Base-by-base conservation (phyloP, 2,329 filamentous ascomycete species). In the Hyphodiscus sp. region DNA sequence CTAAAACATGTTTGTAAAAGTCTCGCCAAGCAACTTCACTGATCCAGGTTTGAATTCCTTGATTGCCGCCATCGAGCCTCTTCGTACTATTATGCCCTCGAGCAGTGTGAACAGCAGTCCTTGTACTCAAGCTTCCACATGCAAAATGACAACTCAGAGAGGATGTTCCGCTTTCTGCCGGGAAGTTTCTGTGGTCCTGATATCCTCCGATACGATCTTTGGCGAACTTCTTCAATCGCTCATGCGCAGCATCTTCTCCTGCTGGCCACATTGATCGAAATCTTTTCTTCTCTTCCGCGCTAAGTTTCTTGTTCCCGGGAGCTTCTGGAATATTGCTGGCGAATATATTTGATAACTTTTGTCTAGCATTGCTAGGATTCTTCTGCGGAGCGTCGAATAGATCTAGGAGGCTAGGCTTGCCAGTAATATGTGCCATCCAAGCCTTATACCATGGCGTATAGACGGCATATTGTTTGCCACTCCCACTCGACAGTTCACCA, bases 1-100 rank as follows among this genome's bases (percentile, higher is more conserved):
- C 87, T 5, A 96, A 72, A 2, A 96, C 87, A 67, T 94, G 88
- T 64, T 85, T 89, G 72, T 95, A 95, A 65, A 95, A 95, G 64
- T 95, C 89, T 15, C 89, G 76, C 89, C 89, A 94, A 0, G 88
- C 89, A 2, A 95, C 77, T 68, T 95, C 89, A 50, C 84, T 84
- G 58, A 94, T 89, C 89, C 89, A 95, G 0, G 76, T 75, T 49
- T 79, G 74, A 53, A 88, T 85, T 0, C 87, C 88, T 16, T 80
- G 70, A 19, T 79, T 77, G 0, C 86, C 86, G 1, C 74, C 80
- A 55, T 90, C 81, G 1, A 95, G 76, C 53, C 82, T 80, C 66
- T 79, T 81, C 1, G 78, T 79, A 23, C 73, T 81, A 63, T 89
- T 88, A 29, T 73, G 71, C 51, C 82, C 78, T 30, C 81, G 76